Base-by-base conservation (phyloP, 2,329 filamentous ascomycete species). In the Microcyclospora pomicola region DNA sequence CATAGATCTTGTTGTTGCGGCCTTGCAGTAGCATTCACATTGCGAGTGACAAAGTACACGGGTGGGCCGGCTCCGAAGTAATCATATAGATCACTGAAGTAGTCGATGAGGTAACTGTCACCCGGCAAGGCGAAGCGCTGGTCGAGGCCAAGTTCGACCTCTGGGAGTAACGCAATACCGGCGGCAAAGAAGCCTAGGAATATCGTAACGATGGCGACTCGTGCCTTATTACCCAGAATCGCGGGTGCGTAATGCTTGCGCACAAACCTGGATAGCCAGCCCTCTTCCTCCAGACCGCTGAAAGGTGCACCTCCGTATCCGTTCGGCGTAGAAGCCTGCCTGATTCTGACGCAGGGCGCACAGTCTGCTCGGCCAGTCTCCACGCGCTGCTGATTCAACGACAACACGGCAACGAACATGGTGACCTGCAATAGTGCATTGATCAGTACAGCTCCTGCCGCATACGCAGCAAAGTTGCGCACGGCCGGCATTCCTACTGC, bases 401-500 rank as follows among this genome's bases (percentile, higher is more conserved):
- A 77, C 6, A 98, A 70, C 2, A 96, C 80, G 1, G 92, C 88
- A 30, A 95, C 74, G 55, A 98, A 98, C 77, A 96, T 88, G 1
- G 92, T 98, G 48, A 96, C 81, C 59, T 98, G 91, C 5, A 98
- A 67, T n/a, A 96, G 59, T 0, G 92, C 92, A 56, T 98, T 98
- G 68, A 98, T 88, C 50, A 96, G 79, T 9, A 98, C 91, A 9
- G 91, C 91, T 36, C 91, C 91, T 2, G 91, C 87, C 10, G 91
- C 91, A 56, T 98, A 98, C 2, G 88, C 79, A 12, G 91, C 92
- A 61, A 98, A 98, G 61, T 98, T 98, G 45, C 86, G 77, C 32
- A 98, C 92, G 2, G 91, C 91, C 12, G 92, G 91, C 91, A 98
- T 98, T 35, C 87, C 87, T 6, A 95, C 92, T 43, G 91, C 88